phyloP scores from a whole-genome alignment of 108 stramenopile species.

The Pseudonitzschia multiseries region DNA sequence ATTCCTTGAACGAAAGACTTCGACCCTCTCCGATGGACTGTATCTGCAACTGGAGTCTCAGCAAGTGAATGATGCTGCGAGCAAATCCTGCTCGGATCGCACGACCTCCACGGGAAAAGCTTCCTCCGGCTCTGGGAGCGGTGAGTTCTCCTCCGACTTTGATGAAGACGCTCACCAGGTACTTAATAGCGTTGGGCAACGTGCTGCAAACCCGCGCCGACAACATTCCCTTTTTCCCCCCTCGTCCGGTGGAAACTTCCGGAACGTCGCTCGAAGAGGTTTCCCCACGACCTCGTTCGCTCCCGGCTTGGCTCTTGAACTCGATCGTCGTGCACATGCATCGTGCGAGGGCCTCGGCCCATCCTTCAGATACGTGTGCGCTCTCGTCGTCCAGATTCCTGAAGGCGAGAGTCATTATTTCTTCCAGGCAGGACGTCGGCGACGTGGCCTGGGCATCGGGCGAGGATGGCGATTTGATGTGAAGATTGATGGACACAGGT shows the following conservation, averaged over 20 bases:
- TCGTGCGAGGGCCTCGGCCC: constrained; percentile 74
- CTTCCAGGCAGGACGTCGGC: constrained; percentile 58
- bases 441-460: constrained; percentile 31
- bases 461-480: constrained; percentile 35
- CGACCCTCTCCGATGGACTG: constrained; percentile 46
- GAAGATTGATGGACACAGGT: constrained; percentile 59
- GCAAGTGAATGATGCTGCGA: constrained; percentile 47
- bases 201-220: constrained; percentile 38
- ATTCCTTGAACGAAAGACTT: constrained; percentile 38
- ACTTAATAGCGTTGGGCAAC: constrained; percentile 48
- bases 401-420: constrained; percentile 59
- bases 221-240: constrained; percentile 18
- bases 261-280: constrained; percentile 13
- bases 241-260: constrained; percentile 6
- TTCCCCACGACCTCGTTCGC: constrained; percentile 13
- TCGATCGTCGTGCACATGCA: constrained; percentile 74
- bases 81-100: constrained; percentile 72
- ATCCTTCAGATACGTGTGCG: constrained; percentile 55
- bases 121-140: constrained; percentile 64
- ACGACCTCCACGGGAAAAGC: constrained; percentile 73
- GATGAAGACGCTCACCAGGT: constrained; percentile 65
- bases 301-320: constrained; percentile 39
- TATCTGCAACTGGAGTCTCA: constrained; percentile 49
- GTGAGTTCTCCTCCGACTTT: constrained; percentile 77
- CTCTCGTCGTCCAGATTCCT: constrained; percentile 83